Evolutionary conservation across 495 filamentous ascomycete species (phyloP).

Genomic region (Talaromyces wortmannii): DNA sequence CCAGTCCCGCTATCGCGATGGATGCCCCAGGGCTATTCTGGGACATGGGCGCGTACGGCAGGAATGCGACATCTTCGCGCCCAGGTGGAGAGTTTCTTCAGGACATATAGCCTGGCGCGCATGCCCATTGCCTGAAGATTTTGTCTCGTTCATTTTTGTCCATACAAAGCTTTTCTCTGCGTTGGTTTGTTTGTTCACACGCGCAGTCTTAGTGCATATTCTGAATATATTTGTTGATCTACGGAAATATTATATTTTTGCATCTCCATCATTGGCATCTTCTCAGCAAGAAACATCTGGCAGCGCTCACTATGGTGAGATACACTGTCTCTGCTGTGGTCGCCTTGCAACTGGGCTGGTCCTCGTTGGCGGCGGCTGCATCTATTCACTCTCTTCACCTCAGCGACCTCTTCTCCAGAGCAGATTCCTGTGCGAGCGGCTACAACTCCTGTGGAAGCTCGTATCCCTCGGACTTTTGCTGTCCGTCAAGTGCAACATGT

Average conservation of each 20-base stretch:
- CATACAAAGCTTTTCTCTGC: too few relatives aligned
- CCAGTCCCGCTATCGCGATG: background rate
- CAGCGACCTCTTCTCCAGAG: background rate
- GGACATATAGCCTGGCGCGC: background rate
- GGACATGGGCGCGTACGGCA: slow-evolving; percentile 2
- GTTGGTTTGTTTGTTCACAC: background rate
- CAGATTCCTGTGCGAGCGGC: slow-evolving; percentile 30
- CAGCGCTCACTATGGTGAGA: background rate
- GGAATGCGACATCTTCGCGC: background rate
- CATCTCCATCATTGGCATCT: background rate
- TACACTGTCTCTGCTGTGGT: slow-evolving; percentile 1
- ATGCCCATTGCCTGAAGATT: background rate
- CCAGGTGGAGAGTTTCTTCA: background rate
- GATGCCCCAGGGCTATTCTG: background rate
- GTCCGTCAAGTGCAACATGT: slow-evolving; percentile 55
- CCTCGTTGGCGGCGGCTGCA: slow-evolving; percentile 1
- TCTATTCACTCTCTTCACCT: background rate
- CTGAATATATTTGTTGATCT: too few relatives aligned
- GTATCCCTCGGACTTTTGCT: slow-evolving; percentile 72
- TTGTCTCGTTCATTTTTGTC: background rate
- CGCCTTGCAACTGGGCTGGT: slow-evolving; percentile 1
- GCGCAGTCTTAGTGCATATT: background rate
- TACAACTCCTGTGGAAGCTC: slow-evolving; percentile 44
- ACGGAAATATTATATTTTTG: too few relatives aligned
- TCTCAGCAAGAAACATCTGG: background rate